These are phyloP conservation scores for Aspergillus terreus DNA, from an alignment of 2,329 filamentous ascomycete species.

Conservation along the genomic window DNA sequence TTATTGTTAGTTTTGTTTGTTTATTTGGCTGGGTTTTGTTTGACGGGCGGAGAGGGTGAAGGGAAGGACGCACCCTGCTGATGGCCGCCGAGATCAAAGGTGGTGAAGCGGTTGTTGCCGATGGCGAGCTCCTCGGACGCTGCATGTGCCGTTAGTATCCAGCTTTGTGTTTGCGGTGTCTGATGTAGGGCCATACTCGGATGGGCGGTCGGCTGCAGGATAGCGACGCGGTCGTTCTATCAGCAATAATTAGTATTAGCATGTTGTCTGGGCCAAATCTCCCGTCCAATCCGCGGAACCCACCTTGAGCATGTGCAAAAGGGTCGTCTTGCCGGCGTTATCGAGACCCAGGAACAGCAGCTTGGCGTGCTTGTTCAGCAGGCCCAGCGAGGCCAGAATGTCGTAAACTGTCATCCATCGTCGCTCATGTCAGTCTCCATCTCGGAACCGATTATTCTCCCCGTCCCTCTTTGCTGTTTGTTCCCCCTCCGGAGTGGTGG, in stretches of 20 bases:
- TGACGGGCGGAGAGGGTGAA: neutral
- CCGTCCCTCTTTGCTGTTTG: neutral
- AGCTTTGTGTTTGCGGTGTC: neutral
- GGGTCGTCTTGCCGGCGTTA: constrained; percentile 90
- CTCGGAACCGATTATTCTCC: constrained; percentile 7
- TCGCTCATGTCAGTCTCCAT: constrained; percentile 9
- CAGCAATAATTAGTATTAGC: neutral
- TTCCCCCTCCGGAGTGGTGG: too few relatives aligned
- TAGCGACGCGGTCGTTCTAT: constrained; percentile 87
- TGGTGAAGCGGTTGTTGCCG: constrained; percentile 90
- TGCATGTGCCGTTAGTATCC: constrained; percentile 29
- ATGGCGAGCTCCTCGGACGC: constrained; percentile 90
- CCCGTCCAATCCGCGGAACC: constrained; percentile 23
- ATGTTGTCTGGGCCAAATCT: neutral
- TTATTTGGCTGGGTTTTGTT: too few relatives aligned
- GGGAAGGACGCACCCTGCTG: constrained; percentile 65
- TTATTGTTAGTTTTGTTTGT: neutral
- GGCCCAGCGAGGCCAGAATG: constrained; percentile 77
- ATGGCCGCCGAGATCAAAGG: constrained; percentile 89
- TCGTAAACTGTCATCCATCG: constrained; percentile 67
- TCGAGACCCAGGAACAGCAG: constrained; percentile 89
- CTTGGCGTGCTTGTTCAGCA: constrained; percentile 95
- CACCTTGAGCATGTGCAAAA: constrained; percentile 94
- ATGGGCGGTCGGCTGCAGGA: constrained; percentile 85
- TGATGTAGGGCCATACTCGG: constrained; percentile 61